Conservation (phyloP, 495 filamentous ascomycete genomes). For the Neurospora sp. region DNA sequence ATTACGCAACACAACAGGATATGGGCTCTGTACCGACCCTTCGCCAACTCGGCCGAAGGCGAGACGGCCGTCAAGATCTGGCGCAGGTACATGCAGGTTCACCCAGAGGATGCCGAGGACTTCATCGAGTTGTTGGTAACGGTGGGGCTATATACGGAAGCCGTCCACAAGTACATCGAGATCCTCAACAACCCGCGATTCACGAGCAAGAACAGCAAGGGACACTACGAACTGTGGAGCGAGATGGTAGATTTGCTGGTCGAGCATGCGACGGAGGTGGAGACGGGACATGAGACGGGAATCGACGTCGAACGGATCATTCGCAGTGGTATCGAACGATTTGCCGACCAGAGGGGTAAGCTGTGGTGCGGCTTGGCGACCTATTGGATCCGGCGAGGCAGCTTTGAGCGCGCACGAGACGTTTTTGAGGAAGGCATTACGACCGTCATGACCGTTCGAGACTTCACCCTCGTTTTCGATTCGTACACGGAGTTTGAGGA, state of each 20-base stretch:
- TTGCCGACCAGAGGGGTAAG: slow-evolving; percentile 89
- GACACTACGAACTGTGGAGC: slow-evolving; percentile 93
- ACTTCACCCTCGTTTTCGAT: slow-evolving; percentile 95
- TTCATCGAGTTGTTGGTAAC: slow-evolving; percentile 83
- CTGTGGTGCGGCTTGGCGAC: slow-evolving; percentile 94
- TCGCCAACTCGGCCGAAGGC: slow-evolving; percentile 87
- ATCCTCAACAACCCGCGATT: slow-evolving; percentile 89
- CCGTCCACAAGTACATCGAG: slow-evolving; percentile 86
- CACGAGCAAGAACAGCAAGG: slow-evolving; percentile 85
- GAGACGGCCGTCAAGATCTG: slow-evolving; percentile 88
- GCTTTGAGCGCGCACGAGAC: slow-evolving; percentile 83
- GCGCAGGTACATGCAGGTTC: slow-evolving; percentile 95
- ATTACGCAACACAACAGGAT: slow-evolving; percentile 96
- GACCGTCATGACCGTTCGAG: slow-evolving; percentile 97
- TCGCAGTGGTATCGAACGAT: slow-evolving; percentile 83
- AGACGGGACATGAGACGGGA: slow-evolving; percentile 65
- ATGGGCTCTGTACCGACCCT: slow-evolving; percentile 85
- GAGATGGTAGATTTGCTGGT: slow-evolving; percentile 98
- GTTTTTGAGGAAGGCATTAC: slow-evolving; percentile 95
- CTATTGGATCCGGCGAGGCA: slow-evolving; percentile 90
- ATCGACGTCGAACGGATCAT: slow-evolving; percentile 93
- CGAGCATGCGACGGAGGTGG: slow-evolving; percentile 74
- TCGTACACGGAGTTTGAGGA: slow-evolving; percentile 96
- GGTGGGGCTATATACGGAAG: slow-evolving; percentile 79
- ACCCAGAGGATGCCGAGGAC: slow-evolving; percentile 91